Percentiles rank a stretch among this genome's conserved stretches.
phyloP scores from a whole-genome alignment of 2,329 filamentous ascomycete species.

The Cladosporium cucumerinum region DNA sequence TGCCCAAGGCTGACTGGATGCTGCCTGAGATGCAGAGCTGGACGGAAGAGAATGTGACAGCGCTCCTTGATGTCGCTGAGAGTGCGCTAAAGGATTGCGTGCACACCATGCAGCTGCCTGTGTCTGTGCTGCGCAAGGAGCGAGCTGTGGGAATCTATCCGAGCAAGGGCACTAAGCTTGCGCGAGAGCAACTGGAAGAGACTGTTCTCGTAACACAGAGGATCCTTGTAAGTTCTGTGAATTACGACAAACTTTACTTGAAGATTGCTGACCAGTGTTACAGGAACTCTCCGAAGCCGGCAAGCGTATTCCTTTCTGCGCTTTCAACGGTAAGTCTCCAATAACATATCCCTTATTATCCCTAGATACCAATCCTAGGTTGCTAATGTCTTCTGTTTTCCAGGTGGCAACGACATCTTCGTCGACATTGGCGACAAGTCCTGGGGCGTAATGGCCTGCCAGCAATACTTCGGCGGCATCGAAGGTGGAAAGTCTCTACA shows the following conservation, averaged over 20 bases:
- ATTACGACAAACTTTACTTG: background rate
- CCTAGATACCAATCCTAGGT: background rate
- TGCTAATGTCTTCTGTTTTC: constrained; percentile 21
- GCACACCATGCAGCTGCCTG: constrained; percentile 72
- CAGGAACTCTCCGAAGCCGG: constrained; percentile 71
- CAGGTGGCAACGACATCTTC: constrained; percentile 86
- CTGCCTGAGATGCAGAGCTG: constrained; percentile 74
- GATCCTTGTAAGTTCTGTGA: constrained; percentile 55
- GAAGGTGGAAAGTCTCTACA: constrained; percentile 78
- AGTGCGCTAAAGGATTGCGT: constrained; percentile 78
- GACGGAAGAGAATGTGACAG: constrained; percentile 71
- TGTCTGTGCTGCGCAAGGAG: constrained; percentile 80
- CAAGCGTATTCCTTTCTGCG: constrained; percentile 77
- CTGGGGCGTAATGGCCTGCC: constrained; percentile 90
- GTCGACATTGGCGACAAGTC: constrained; percentile 98
- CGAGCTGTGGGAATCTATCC: constrained; percentile 57
- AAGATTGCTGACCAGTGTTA: background rate
- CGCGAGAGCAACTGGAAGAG: constrained; percentile 87
- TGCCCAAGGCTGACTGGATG: constrained; percentile 65
- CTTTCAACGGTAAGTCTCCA: constrained; percentile 67
- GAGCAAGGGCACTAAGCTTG: constrained; percentile 47
- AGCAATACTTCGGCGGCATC: constrained; percentile 80
- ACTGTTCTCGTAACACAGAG: constrained; percentile 93
- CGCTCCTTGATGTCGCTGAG: constrained; percentile 86
- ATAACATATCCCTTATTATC: constrained; percentile 32